These are phyloP conservation scores for Yamadazyma membranifaciens DNA, from an alignment of 1,139 yeast species.

Conservation along the genomic window DNA sequence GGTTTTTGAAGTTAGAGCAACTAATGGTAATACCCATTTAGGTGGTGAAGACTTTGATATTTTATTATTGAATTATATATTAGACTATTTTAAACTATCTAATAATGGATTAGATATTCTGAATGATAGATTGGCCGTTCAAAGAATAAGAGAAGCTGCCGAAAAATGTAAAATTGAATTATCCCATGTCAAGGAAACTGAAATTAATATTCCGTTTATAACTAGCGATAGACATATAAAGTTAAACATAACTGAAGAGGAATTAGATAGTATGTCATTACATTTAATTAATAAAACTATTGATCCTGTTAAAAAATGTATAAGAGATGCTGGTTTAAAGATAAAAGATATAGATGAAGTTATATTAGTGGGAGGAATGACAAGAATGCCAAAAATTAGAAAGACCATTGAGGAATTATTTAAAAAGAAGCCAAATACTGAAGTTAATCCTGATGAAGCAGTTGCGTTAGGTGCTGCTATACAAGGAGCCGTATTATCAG, in stretches of 20 bases:
- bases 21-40: constrained; percentile 82
- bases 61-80: constrained; percentile 51
- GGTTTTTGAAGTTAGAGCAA: constrained; percentile 76
- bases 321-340: constrained; percentile 67
- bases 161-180: constrained; percentile 70
- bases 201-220: constrained; percentile 65
- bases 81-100: constrained; percentile 41
- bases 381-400: constrained; percentile 77
- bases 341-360: constrained; percentile 67
- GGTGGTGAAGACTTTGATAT: constrained; percentile 85
- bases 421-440: constrained; percentile 56
- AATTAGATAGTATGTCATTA: constrained; percentile 62
- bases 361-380: constrained; percentile 81
- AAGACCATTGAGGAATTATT: constrained; percentile 56
- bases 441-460: constrained; percentile 81
- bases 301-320: constrained; percentile 63
- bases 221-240: constrained; percentile 50
- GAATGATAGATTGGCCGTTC: constrained; percentile 50
- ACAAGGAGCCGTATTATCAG: constrained; percentile 76
- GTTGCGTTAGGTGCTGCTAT: constrained; percentile 85
- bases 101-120: constrained; percentile 43
- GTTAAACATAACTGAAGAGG: constrained; percentile 54
- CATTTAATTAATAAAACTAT: constrained; percentile 61
- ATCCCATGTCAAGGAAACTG: constrained; percentile 56
- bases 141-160: constrained; percentile 70